A percentile compares a stretch with the other conserved stretches of the same genome.
phyloP scores from a whole-genome alignment of 2,329 filamentous ascomycete species.

The Penicillium hesseltinei region DNA sequence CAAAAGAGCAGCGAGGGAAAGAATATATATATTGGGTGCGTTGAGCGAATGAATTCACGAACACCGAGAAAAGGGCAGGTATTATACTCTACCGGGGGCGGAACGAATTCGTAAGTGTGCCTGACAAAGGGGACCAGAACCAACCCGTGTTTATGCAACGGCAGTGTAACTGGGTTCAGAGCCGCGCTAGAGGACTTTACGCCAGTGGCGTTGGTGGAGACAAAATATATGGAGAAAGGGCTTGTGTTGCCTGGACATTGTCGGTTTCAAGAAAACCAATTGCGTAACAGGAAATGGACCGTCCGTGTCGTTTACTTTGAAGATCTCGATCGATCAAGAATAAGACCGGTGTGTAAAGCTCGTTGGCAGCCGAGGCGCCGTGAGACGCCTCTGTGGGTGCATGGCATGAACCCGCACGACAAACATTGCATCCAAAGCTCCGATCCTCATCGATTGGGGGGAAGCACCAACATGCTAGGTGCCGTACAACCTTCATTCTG shows the following conservation, averaged over 20 bases:
- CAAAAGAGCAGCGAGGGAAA: background rate
- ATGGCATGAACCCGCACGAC: slow-evolving; percentile 7
- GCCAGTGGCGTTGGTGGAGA: slow-evolving; percentile 16
- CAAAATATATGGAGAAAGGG: slow-evolving; percentile 12
- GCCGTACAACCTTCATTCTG: slow-evolving; percentile 11
- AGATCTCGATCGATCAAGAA: slow-evolving; percentile 23
- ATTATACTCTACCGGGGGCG: slow-evolving; percentile 10
- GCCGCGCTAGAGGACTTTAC: slow-evolving; percentile 24
- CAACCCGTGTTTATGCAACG: slow-evolving; percentile 14
- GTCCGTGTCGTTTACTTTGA: slow-evolving; percentile 5
- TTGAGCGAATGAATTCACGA: background rate
- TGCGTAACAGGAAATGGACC: slow-evolving; percentile 6
- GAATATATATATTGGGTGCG: background rate
- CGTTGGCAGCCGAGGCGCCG: slow-evolving; percentile 10
- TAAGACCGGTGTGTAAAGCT: slow-evolving; percentile 6
- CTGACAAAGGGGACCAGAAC: slow-evolving; percentile 18
- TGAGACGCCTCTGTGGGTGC: slow-evolving; percentile 14
- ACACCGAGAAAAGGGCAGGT: background rate
- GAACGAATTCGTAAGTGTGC: slow-evolving; percentile 17
- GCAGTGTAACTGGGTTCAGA: slow-evolving; percentile 21
- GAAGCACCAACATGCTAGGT: background rate
- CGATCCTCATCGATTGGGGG: slow-evolving; percentile 13
- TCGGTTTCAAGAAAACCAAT: slow-evolving; percentile 11
- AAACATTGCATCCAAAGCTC: slow-evolving; percentile 8
- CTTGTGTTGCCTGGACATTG: slow-evolving; percentile 7